Base-by-base conservation (phyloP, 805 yeast species). In the Phaffomyces thermotolerans region DNA sequence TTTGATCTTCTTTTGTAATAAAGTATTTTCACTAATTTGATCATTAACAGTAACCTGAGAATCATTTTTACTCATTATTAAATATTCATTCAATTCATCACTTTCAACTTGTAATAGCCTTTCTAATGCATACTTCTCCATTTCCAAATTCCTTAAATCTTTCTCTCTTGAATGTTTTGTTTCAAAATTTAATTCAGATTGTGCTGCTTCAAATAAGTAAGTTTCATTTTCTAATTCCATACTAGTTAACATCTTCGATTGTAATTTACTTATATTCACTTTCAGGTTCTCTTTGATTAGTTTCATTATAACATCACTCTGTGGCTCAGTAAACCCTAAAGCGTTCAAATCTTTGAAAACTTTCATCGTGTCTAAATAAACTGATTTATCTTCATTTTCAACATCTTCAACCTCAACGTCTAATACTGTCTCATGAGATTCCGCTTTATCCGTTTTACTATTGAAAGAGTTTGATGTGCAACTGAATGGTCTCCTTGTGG, bases 161-260 rank as follows among this genome's bases (percentile, higher is more conserved):
- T 70, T 67, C 49, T 83, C 89, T 51, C 97, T 68, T 27, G 83
- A 75, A 34, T 81, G 73, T 34, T 82, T 79, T 22, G 89, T 76
- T 53, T 89, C 96, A 37, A 84, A 86, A 39, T 83, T 65, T 32
- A 91, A 64, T 60, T 91, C 98, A 43, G 90, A 82, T 48, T 87
- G 87, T 0, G 96, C 96, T 29, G 96, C 95, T 58, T 89, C 91
- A 60, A 88, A 90, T 13, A 93, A 65, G 58, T 91, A 93, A 20
- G 78, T 75, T 54, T 91, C 96, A 55, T 90, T 91, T 50, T 90
- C 96, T 14, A 88, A 65, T 52, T 88, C 96, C 48, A 79, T 78
- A 24, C 64, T 64, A 20, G 71, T 69, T 15, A 70, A 58, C 15
- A 62, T 56, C 34, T 59, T 56, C 3, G 61, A 63, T 24, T 62